Percentiles rank a stretch among this genome's conserved stretches.
Evolutionary conservation across 768 basidiomycete species (phyloP).

Genomic region (Mycena indigotica): DNA sequence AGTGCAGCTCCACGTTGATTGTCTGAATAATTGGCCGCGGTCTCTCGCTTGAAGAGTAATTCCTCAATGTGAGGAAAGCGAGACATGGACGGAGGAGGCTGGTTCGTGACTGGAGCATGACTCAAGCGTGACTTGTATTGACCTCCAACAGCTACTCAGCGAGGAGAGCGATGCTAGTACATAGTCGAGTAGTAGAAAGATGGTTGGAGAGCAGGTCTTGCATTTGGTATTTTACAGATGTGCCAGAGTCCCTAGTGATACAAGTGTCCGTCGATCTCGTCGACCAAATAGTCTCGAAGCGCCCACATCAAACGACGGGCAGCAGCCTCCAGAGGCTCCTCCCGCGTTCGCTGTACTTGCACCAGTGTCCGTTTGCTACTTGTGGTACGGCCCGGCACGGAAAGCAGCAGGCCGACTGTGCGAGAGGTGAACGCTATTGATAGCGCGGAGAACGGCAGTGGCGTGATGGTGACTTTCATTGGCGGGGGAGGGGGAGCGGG

Average conservation of each 20-base stretch:
- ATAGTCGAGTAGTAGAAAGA: neutral
- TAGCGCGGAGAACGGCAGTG: slow-evolving; percentile 42
- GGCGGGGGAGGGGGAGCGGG: neutral
- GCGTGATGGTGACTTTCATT: slow-evolving; percentile 25
- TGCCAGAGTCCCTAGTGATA: neutral
- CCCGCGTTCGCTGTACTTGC: slow-evolving; percentile 49
- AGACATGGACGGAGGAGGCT: too few relatives aligned
- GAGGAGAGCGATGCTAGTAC: too few relatives aligned
- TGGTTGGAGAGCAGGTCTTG: neutral
- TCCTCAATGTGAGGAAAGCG: too few relatives aligned
- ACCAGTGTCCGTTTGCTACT: slow-evolving; percentile 54
- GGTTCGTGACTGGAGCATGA: too few relatives aligned
- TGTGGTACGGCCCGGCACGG: slow-evolving; percentile 22
- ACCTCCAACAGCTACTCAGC: too few relatives aligned
- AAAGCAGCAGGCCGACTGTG: slow-evolving; percentile 41
- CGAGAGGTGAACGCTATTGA: slow-evolving; percentile 48
- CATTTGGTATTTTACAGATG: neutral
- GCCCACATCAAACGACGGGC: slow-evolving; percentile 56
- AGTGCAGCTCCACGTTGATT: too few relatives aligned
- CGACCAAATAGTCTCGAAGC: slow-evolving; percentile 46
- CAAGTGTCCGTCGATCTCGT: slow-evolving; percentile 9
- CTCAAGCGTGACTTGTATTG: too few relatives aligned
- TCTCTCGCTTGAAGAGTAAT: too few relatives aligned
- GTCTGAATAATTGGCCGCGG: too few relatives aligned
- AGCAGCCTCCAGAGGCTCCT: slow-evolving; percentile 58